Evolutionary conservation across 192 early-diverging fungal genomes (phyloP), one percentile per base, ranked within the genome.

Genomic region (Backusella psychrophila): DNA sequence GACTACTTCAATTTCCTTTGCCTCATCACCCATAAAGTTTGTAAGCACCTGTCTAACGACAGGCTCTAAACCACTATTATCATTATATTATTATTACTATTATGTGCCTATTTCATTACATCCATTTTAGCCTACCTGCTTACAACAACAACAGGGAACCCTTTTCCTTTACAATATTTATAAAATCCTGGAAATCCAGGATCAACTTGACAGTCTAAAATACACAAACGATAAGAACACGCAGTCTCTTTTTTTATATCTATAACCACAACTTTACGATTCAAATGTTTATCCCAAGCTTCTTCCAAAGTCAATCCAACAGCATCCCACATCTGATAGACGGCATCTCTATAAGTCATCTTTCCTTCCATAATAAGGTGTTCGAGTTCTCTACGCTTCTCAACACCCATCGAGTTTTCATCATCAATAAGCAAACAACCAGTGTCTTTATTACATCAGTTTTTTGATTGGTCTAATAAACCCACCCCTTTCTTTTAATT

Each of bases 91-190:
- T 68, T 8, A 14, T 35, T 31, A 23, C 11, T 12, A 12, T 69
- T 38, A 2, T 38, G 19, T 35, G 9, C 8, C 19, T 44, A 17
- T 53, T 35, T 29, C 2, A 41, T 39, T 44, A 44, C 6, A 49
- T 49, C 19, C 0, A n/a, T 33, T 49, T 14, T 4, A 31, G 2
- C 35, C 11, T 79, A 82, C 75, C 86, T 88, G 81, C 88, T 89
- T 6, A 94, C 82, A 11, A 94, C 87, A 29, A 85, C 87, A 33
- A 94, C 79, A 17, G 93, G 89, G 23, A 92, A 84, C 4, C 78
- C 34, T n/a, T 89, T 78, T 38, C 75, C 59, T 12, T 79, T 46
- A 42, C 85, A 86, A 53, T 85, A 89, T 12, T 85, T 76, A 71
- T 88, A 83, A 76, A 93, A 89, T 0, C 56, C 70, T 8, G 76